Base-by-base conservation (phyloP, 1,139 yeast species). In the Hyphopichia fennica region DNA sequence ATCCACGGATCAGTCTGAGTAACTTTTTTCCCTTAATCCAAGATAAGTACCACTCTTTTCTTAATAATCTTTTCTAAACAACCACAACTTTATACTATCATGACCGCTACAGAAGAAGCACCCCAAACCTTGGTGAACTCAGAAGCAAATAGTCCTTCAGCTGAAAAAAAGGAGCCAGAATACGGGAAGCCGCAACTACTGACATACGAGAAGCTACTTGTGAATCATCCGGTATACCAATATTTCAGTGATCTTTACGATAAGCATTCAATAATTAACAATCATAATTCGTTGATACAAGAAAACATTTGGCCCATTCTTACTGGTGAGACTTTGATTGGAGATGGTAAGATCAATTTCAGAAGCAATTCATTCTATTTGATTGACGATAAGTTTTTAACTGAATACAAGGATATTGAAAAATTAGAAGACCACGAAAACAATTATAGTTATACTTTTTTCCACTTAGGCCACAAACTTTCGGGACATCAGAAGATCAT, bases 401-500 rank as follows among this genome's bases (percentile, higher is more conserved):
- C 31, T 4, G 48, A 49, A 6, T 52, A 52, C 39, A 43, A 45
- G 3, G 57, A 49, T 32, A 33, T 38, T 29, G 37, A 41, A 9
- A 18, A 35, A 10, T 29, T 28, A 13, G 25, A 33, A 9, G 14
- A 38, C 3, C 18, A n/a, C 10, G 38, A 39, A 7, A 39, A 35
- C n/a, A 45, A 45, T 29, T 39, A 32, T 19, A 44, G 47, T 18
- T 45, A 29, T 16, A 75, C 79, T 0, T 69, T 77, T 39, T 69
- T 75, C 53, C 72, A 67, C 40, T 55, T 79, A 32, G 84, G 82
- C 1, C 54, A 64, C 9, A 58, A 62, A 43, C 58, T 78, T 18
- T 67, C 79, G 0, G 81, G 82, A 1, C 83, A 79, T 53, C 60
- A 65, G 11, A 73, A 73, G 4, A 74, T 78, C 6, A 69, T 78